phyloP scores from a whole-genome alignment of 257 asterid species.

The Solanum microdontum region DNA sequence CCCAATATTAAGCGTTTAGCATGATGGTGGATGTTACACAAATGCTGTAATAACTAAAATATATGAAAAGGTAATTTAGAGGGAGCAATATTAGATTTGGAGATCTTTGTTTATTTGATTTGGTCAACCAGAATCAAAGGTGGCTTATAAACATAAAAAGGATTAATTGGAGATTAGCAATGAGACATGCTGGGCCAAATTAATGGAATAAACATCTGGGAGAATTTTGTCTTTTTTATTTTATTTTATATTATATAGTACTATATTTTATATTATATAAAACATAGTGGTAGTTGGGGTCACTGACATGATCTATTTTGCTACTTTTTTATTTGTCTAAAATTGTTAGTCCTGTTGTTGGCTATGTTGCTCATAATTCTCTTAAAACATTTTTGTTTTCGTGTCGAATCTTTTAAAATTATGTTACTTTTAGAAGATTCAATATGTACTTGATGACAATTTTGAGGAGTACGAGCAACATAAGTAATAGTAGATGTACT shows the following conservation, averaged over 20 bases:
- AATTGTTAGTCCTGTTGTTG: background rate
- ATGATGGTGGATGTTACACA: background rate
- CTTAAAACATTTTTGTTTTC: background rate
- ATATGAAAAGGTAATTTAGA: background rate
- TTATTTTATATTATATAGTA: background rate
- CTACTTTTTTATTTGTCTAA: background rate
- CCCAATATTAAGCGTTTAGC: background rate
- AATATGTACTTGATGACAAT: background rate
- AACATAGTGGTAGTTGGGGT: background rate
- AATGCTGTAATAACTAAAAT: background rate
- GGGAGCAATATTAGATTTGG: background rate
- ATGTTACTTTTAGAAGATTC: background rate
- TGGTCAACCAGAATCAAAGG: background rate
- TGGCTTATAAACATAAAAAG: background rate
- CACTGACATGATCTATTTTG: background rate
- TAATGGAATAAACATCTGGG: background rate
- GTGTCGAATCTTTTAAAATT: background rate
- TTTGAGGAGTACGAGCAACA: background rate
- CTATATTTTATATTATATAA: no score
- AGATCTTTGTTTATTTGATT: background rate
- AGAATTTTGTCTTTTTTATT: background rate
- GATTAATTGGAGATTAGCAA: background rate
- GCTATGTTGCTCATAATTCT: rapidly evolving
- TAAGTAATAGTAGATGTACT: background rate
- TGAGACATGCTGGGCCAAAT: background rate